These are phyloP conservation scores for Esteya vermicola DNA, from an alignment of 2,329 filamentous ascomycete species.

Conservation along the genomic window DNA sequence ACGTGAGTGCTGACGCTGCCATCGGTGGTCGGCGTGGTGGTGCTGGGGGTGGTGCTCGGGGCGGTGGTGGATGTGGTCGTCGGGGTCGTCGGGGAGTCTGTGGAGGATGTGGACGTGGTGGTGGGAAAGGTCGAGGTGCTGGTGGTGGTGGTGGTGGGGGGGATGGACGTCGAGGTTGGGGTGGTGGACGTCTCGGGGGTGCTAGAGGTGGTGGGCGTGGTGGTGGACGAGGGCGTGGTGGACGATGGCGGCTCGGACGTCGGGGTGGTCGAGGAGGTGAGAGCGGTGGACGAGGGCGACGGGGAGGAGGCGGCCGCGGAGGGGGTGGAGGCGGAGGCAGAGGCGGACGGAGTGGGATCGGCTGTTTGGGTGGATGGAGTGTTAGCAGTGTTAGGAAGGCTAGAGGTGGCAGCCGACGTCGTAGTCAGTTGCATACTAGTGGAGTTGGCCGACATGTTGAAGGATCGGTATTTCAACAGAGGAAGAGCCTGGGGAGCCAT, in stretches of 20 bases:
- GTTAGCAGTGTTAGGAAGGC: background rate
- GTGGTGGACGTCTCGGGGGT: too few relatives aligned
- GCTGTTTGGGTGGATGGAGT: background rate
- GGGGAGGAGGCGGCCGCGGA: background rate
- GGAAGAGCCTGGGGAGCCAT: conserved; percentile 13
- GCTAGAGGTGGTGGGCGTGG: background rate
- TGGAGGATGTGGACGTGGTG: background rate
- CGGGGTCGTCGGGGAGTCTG: conserved; percentile 1
- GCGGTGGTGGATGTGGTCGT: background rate
- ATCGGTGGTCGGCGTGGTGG: conserved; percentile 7
- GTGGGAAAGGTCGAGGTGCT: too few relatives aligned
- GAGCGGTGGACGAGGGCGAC: background rate
- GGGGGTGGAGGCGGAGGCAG: background rate
- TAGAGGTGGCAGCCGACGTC: background rate
- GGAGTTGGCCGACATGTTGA: conserved; percentile 15
- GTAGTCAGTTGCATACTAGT: conserved; percentile 12
- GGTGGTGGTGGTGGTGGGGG: background rate
- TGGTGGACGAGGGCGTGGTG: background rate
- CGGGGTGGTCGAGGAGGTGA: background rate
- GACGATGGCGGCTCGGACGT: background rate
- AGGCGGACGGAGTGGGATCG: background rate
- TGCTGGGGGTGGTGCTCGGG: background rate
- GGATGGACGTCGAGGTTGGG: background rate
- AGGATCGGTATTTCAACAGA: conserved; percentile 13
- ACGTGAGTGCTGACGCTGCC: conserved; percentile 9